These are phyloP conservation scores for Sequoiadendron giganteum DNA, from an alignment of 75 land plant genomes.

Conservation along the genomic window DNA sequence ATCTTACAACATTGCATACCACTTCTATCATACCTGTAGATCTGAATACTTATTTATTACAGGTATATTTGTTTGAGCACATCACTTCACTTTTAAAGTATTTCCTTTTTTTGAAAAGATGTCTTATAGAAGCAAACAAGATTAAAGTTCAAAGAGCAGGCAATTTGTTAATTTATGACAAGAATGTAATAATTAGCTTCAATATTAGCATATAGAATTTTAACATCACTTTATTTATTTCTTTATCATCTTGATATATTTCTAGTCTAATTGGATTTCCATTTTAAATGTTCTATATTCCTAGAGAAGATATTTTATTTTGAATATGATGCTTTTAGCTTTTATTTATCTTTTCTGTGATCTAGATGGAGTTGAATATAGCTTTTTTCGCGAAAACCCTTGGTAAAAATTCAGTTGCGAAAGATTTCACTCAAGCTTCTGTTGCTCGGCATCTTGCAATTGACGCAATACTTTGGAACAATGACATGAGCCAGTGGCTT, in stretches of 20 bases:
- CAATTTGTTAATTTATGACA: neutral
- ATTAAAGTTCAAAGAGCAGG: neutral
- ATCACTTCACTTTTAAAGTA: neutral
- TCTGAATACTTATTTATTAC: conserved; percentile 67
- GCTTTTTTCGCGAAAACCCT: conserved; percentile 55
- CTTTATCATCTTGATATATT: conserved; percentile 1
- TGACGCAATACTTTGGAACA: conserved; percentile 68
- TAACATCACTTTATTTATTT: neutral
- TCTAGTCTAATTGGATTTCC: neutral
- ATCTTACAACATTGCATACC: conserved; percentile 68
- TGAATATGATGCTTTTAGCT: neutral
- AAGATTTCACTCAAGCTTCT: conserved; percentile 48
- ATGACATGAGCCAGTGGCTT: conserved; percentile 72
- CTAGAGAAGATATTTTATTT: conserved; percentile 4
- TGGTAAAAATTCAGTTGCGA: conserved; percentile 34
- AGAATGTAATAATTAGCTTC: neutral
- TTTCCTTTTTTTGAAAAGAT: neutral
- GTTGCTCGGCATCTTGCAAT: conserved; percentile 50
- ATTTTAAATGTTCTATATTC: neutral
- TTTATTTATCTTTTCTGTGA: conserved; percentile 6
- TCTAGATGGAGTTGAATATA: conserved; percentile 87
- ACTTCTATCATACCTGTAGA: conserved; percentile 84
- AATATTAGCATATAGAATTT: neutral
- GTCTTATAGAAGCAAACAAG: neutral
- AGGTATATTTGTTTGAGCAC: conserved; percentile 38